Evolutionary conservation across 495 filamentous ascomycete species (phyloP).

Genomic region (Aspergillus panamensis): DNA sequence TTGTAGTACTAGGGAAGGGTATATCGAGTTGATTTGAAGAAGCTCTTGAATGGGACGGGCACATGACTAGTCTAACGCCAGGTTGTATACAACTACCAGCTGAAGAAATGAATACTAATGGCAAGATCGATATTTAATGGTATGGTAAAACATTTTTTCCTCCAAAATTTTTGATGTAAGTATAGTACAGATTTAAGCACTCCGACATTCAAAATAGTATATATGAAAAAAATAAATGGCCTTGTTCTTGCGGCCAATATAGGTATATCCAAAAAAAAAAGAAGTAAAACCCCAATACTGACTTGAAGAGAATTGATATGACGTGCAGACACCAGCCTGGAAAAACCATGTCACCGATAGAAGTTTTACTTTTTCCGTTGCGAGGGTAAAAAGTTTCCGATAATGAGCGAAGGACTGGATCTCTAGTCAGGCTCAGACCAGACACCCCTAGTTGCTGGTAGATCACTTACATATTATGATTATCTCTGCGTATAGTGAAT

Average conservation of each 20-base stretch:
- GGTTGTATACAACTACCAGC: neutral
- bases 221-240: neutral
- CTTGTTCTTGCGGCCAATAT: neutral
- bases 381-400: conserved; percentile 89
- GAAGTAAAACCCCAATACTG: neutral
- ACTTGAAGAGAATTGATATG: neutral
- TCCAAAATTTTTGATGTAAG: neutral
- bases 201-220: conserved; percentile 9
- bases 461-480: conserved; percentile 84
- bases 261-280: neutral
- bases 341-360: neutral
- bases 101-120: too few species aligned
- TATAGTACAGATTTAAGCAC: conserved; percentile 13
- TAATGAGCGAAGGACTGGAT: conserved; percentile 81
- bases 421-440: conserved; percentile 16
- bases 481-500: conserved; percentile 90
- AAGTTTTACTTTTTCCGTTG: conserved; percentile 31
- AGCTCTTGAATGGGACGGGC: neutral
- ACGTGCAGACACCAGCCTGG: neutral
- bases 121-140: neutral
- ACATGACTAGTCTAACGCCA: conserved; percentile 2
- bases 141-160: neutral
- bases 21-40: neutral
- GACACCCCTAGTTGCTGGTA: neutral
- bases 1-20: neutral